Evolutionary conservation across 306 rosid genomes (phyloP), one percentile per base, ranked within the genome.

Genomic region (Rubus idaeus): DNA sequence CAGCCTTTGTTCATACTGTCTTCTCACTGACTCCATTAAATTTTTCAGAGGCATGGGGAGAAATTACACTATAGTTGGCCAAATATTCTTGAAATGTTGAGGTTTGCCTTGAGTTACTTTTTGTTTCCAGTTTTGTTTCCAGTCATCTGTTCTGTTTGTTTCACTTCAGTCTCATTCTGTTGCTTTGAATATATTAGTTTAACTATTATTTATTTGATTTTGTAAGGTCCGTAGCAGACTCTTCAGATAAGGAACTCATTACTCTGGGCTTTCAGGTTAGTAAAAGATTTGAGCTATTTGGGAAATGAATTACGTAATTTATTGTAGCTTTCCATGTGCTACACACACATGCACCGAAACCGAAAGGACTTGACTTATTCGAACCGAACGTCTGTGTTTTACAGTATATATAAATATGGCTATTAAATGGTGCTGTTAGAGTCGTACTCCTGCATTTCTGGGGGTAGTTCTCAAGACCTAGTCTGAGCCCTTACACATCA

Each of bases 211-310:
- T 73, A 44, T 21, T 73, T 41, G 0, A 4, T 73, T 42, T 42
- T 63, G 64, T 60, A 81, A 94, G 98, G 91, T 90, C 87, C 79
- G 98, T 94, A 71, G 97, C 98, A 35, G 97, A 94, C 81, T 94
- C 84, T 80, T 82, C 89, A 14, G 98, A 94, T 85, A 94, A 94
- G 87, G 98, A 94, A 82, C 87, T 92, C 75, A 94, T 94, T 79
- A 87, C 98, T 77, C 83, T 94, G 73, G 98, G 97, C 64, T 94
- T 92, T 79, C 98, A 94, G 98, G 98, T 94, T 70, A 81, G 89
- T 70, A 70, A 80, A 68, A 63, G 76, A 69, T 75, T 40, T 50
- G 77, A 20, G 61, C 4, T 70, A 18, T 71, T 52, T 41, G 53
- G 76, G 52, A 45, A 40, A 73, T 21, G 56, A 42, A 57, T 42